Evolutionary conservation across 2,329 filamentous ascomycete species (phyloP).

Genomic region (Fusarium secorum): DNA sequence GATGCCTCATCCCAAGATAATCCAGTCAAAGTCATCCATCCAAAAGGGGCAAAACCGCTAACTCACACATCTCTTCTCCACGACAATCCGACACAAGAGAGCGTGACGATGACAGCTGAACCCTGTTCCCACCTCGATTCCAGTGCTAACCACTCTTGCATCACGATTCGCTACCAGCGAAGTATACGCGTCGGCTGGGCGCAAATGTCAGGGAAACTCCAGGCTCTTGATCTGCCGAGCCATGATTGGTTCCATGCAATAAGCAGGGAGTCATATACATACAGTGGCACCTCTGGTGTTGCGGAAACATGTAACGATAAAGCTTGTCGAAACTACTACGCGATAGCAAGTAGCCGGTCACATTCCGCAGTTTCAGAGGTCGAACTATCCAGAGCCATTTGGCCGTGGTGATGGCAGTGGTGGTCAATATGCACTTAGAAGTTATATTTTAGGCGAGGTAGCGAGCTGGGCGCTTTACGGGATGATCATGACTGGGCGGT

Average conservation of each 20-base stretch:
- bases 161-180: neutral
- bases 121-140: neutral
- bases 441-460: neutral
- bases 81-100: rapidly evolving
- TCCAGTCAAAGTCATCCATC: neutral
- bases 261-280: neutral
- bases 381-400: neutral
- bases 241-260: neutral
- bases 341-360: neutral
- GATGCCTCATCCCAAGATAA: neutral
- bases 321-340: neutral
- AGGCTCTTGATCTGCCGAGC: neutral
- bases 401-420: too few species aligned
- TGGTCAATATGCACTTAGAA: too few species aligned
- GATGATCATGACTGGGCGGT: too few species aligned
- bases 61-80: neutral
- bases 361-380: neutral
- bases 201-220: neutral
- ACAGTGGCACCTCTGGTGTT: neutral
- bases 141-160: neutral
- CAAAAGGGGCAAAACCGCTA: too few species aligned
- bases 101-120: neutral
- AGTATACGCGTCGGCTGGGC: neutral
- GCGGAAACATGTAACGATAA: neutral
- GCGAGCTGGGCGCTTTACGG: too few species aligned